Base-by-base conservation (phyloP, 345 rosid species). In the Euphorbia tirucalli region DNA sequence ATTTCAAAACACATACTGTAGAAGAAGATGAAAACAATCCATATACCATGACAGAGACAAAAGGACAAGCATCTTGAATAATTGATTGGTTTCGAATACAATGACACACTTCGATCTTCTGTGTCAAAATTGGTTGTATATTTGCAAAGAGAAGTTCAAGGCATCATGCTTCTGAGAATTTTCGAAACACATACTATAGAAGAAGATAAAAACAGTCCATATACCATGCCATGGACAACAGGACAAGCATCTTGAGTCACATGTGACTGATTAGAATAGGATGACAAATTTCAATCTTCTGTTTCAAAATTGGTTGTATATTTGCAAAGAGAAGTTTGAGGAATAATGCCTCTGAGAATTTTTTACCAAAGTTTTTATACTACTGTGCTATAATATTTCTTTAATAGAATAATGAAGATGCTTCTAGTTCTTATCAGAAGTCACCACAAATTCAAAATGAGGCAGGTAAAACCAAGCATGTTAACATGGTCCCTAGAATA, bases 381-480 rank as follows among this genome's bases (percentile, higher is more conserved):
- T 30, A 19, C 39, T 32, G 32, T 7, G 19, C 25, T 18, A 16
- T 32, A 35, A 14, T 61, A 18, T 15, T 7, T 6, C 44, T 18
- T 19, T 32, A 35, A 10, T 61, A 18, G 43, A 61, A 19, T 18
- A 59, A 27, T 28, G 9, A 59, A 19, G 25, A 61, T 32, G 14
- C 44, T 32, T 21, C 44, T 41, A 41, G 44, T 41, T 2, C 15
- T 60, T 35, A 28, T 18, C 44, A 65, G 21, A 5, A 24, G 48
- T 43, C 6, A 35, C 60, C 24, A 48, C 27, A 59, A 66, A 32
- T 32, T 58, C 30, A 74, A 64, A 74, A 66, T 15, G n/a, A 30
- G 61, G 22, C 25, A 10, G 35, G 35, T 13, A 35, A 22, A 56
- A 71, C 21, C 50, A n/a, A 50, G 41, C 28, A 60, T 14, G 62